These are phyloP conservation scores for Candida sanyaensis DNA, from an alignment of 1,139 yeast genomes.

Conservation along the genomic window DNA sequence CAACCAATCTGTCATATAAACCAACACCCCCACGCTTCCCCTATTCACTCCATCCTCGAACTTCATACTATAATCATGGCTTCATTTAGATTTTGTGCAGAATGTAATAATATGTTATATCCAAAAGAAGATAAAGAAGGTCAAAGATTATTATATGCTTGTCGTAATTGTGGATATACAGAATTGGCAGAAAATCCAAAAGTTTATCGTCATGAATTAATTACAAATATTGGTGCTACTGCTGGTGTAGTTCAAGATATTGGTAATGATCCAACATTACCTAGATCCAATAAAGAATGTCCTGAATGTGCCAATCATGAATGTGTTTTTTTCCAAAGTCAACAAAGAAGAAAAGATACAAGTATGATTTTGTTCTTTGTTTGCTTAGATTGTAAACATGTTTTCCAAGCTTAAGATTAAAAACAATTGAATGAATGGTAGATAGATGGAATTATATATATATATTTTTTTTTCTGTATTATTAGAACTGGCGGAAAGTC, in stretches of 20 bases:
- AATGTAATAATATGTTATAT: slow-evolving; percentile 96
- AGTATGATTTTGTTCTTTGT: slow-evolving; percentile 95
- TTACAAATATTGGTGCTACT: slow-evolving; percentile 87
- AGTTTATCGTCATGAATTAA: slow-evolving; percentile 91
- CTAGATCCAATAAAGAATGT: slow-evolving; percentile 91
- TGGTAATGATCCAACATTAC: slow-evolving; percentile 94
- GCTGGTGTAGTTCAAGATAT: slow-evolving; percentile 98
- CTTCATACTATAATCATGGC: slow-evolving; percentile 51
- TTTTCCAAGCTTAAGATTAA: slow-evolving; percentile 47
- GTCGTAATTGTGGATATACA: slow-evolving; percentile 93
- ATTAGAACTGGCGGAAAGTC: not conserved
- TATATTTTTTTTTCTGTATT: not conserved
- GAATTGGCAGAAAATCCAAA: slow-evolving; percentile 88
- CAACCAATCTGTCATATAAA: not conserved
- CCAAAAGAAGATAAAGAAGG: slow-evolving; percentile 92
- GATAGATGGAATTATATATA: not conserved
- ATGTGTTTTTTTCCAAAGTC: slow-evolving; percentile 95
- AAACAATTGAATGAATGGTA: not conserved
- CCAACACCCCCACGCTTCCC: not conserved
- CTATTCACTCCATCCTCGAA: too few species aligned
- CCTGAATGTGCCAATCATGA: slow-evolving; percentile 86
- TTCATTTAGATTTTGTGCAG: slow-evolving; percentile 89
- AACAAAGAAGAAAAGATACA: slow-evolving; percentile 92
- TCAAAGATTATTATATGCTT: slow-evolving; percentile 77
- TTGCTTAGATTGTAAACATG: slow-evolving; percentile 82